Percentiles rank a stretch among this genome's conserved stretches.
Conservation (phyloP, 2,329 filamentous ascomycete species). For the Claviceps africana region DNA sequence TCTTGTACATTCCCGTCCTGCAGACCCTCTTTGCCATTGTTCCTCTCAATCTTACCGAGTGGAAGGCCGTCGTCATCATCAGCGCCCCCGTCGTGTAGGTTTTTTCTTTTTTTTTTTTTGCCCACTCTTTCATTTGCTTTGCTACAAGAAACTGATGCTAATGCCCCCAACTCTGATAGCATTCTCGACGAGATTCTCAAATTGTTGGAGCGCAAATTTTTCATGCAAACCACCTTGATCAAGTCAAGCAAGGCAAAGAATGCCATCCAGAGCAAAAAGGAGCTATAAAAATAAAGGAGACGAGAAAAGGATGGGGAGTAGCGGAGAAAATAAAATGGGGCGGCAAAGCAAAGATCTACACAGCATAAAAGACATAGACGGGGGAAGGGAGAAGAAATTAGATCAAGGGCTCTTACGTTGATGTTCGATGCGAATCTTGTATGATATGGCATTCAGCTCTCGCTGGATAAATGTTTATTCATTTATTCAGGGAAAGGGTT, state of each 20-base stretch:
- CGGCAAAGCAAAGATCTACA: neutral
- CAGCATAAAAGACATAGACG: neutral
- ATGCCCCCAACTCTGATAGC: conserved; percentile 27
- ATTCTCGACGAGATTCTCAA: conserved; percentile 78
- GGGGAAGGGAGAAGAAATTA: neutral
- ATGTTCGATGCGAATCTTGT: conserved; percentile 19
- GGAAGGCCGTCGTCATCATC: conserved; percentile 79
- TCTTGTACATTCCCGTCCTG: conserved; percentile 82
- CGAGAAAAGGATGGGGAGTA: conserved; percentile 8
- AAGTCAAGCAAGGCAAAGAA: conserved; percentile 21
- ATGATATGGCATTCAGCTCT: conserved; percentile 6
- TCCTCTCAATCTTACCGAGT: conserved; percentile 73
- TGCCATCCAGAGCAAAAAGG: conserved; percentile 36
- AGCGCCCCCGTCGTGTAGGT: conserved; percentile 88
- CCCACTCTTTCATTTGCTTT: too few species aligned
- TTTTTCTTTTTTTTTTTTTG: neutral
- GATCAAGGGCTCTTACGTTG: conserved; percentile 11
- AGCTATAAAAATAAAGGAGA: conserved; percentile 26
- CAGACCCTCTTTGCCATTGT: conserved; percentile 84
- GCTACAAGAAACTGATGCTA: conserved; percentile 7
- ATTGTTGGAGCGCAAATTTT: conserved; percentile 54
- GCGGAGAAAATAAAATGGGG: conserved; percentile 6
- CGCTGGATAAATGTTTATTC: too few species aligned
- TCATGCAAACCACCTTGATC: conserved; percentile 36
- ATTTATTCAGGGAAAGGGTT: too few species aligned